Evolutionary conservation across 177 flowering plant genomes (phyloP).

Genomic region (Vitis hybrid): DNA sequence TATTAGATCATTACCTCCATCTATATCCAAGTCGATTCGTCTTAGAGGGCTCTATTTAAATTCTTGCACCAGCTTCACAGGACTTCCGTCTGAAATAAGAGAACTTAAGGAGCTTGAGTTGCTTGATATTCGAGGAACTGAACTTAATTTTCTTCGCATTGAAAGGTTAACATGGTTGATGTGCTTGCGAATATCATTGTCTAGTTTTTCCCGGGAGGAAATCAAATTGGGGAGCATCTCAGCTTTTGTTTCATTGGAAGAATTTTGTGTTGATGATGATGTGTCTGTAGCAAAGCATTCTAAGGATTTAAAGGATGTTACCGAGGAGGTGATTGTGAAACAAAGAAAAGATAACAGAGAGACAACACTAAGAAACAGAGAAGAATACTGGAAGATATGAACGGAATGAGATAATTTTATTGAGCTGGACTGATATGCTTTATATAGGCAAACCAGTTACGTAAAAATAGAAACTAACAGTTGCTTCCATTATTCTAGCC

Average conservation of each 20-base stretch:
- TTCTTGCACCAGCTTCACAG: neutral
- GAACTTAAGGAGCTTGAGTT: conserved; percentile 13
- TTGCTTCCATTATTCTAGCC: no score
- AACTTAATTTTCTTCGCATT: conserved; percentile 1
- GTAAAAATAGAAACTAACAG: no score
- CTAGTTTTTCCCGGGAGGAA: neutral
- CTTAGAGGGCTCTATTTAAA: conserved; percentile 19
- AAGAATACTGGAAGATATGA: no score
- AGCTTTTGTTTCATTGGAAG: conserved; percentile 14
- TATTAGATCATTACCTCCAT: conserved; percentile 16
- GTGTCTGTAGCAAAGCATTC: neutral
- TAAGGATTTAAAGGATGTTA: neutral
- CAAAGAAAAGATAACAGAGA: no score
- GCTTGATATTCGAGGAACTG: conserved; percentile 16
- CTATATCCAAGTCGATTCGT: neutral
- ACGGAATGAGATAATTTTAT: no score
- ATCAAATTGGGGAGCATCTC: conserved; percentile 1
- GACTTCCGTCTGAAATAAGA: neutral
- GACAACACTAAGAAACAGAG: no score
- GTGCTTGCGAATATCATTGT: conserved; percentile 11
- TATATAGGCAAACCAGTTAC: no score
- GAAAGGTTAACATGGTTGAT: neutral
- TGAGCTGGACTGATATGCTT: no score
- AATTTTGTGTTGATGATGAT: conserved; percentile 17
- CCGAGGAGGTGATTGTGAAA: conserved; percentile 10